phyloP scores from a whole-genome alignment of 345 rosid genomes.

The Gossypium raimondii region DNA sequence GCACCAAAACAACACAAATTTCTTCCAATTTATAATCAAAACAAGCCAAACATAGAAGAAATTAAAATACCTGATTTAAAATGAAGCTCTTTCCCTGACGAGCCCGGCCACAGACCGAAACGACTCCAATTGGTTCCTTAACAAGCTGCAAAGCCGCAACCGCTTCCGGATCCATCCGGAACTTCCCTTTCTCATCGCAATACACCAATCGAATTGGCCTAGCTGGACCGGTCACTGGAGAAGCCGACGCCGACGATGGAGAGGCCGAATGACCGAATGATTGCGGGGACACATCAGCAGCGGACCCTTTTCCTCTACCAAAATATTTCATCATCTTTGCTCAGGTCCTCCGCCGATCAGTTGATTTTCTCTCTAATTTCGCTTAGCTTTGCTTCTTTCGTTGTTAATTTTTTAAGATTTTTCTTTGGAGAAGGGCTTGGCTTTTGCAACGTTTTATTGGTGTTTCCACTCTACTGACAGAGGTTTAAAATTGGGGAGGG shows the following conservation, averaged over 20 bases:
- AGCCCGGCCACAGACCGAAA: conserved; percentile 96
- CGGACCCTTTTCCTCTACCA: conserved; percentile 36
- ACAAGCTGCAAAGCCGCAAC: conserved; percentile 91
- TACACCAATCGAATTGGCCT: conserved; percentile 85
- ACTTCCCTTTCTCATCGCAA: conserved; percentile 91
- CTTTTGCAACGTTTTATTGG: neutral
- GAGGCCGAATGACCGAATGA: conserved; percentile 30
- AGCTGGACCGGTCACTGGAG: conserved; percentile 85
- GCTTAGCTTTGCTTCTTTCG: neutral
- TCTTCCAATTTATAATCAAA: neutral
- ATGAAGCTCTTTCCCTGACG: conserved; percentile 98
- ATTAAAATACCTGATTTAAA: conserved; percentile 67
- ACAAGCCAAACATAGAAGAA: neutral
- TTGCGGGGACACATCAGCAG: conserved; percentile 34
- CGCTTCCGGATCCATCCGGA: conserved; percentile 99
- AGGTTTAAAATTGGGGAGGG: conserved; percentile 34
- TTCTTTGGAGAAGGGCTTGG: neutral
- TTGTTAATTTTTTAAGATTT: neutral
- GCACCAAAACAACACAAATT: conserved; percentile 10
- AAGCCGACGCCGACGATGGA: conserved; percentile 27
- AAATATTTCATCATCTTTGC: conserved; percentile 41
- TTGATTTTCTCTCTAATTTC: neutral
- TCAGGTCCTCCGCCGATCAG: neutral
- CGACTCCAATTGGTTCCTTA: conserved; percentile 91
- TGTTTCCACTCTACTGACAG: neutral